phyloP scores from a whole-genome alignment of 176 grass and related monocot genomes.

The Musa itinerans region DNA sequence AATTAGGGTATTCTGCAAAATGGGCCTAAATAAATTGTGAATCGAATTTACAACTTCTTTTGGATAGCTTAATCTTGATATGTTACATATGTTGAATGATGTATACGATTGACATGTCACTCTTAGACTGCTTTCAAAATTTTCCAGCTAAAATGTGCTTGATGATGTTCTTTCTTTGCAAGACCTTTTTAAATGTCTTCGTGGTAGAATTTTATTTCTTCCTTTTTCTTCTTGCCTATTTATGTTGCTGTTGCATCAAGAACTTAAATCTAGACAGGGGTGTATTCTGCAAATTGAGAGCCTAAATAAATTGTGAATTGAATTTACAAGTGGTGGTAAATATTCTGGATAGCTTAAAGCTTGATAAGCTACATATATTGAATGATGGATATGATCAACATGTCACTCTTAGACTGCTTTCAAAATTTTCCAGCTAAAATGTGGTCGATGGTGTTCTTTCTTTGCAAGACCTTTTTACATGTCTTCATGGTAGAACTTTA shows the following conservation, averaged over 20 bases:
- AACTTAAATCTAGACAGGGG: slow-evolving; percentile 13
- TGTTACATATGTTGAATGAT: no score
- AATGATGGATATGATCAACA: no score
- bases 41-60: no score
- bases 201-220: neutral
- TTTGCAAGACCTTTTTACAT: neutral
- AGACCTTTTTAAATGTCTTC: neutral
- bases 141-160: neutral
- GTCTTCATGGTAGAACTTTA: neutral
- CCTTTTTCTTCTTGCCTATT: neutral
- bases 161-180: neutral
- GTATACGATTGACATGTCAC: no score
- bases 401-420: neutral
- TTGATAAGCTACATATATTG: neutral
- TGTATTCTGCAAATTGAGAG: neutral
- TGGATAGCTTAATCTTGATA: no score
- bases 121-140: no score
- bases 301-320: neutral
- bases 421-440: neutral
- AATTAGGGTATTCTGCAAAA: no score
- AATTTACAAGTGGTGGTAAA: neutral
- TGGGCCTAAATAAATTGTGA: no score
- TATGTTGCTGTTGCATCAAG: neutral
- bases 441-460: neutral
- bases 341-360: neutral